Base-by-base conservation (phyloP, 371 early-diverging fungal species). In the Batrachochytrium dendrobatidis region DNA sequence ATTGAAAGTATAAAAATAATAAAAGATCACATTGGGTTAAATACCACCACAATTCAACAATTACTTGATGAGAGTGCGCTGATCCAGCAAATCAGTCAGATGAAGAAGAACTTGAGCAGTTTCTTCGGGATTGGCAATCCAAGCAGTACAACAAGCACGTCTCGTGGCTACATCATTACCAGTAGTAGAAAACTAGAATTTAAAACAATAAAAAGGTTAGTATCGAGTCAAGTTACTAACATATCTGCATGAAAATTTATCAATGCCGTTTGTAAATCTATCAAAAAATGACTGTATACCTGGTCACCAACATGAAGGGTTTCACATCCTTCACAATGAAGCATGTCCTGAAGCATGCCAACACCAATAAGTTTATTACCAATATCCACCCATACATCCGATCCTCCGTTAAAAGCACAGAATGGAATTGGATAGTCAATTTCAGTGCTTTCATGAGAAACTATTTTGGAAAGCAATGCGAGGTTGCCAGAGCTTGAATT, bases 321-420 rank as follows among this genome's bases (percentile, higher is more conserved):
- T 29, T 80, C 75, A 4, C 67, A 63, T 17, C 66, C 68, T 6
- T 31, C 22, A 17, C 64, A 46, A 3, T 76, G 79, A 3, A 89
- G 69, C 52, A 77, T 76, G 7, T 71, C 65, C 64, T 83, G 86
- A 39, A 91, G 49, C 30, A 71, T 60, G 34, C 60, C 53, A 28
- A 73, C 73, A 43, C 67, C 69, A 52, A 76, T 80, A 62, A 80
- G 71, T 75, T 75, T 75, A 65, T 72, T 76, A 2, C 77, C 77
- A 43, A 88, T 83, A 59, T 90, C 90, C 17, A 88, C 82, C 86
- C 87, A 89, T 56, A 84, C 85, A 68, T 90, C 91, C 56, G 66
- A 76, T 29, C 91, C 91, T 43, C 91, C 91, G 66, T 89, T 89
- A 62, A 91, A 91, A 15, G 87, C 89, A 62, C 91, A 91, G 75